A percentile compares a stretch with the other conserved stretches of the same genome.
Evolutionary conservation across 805 yeast species (phyloP).

Genomic region (Candida multigemmis): DNA sequence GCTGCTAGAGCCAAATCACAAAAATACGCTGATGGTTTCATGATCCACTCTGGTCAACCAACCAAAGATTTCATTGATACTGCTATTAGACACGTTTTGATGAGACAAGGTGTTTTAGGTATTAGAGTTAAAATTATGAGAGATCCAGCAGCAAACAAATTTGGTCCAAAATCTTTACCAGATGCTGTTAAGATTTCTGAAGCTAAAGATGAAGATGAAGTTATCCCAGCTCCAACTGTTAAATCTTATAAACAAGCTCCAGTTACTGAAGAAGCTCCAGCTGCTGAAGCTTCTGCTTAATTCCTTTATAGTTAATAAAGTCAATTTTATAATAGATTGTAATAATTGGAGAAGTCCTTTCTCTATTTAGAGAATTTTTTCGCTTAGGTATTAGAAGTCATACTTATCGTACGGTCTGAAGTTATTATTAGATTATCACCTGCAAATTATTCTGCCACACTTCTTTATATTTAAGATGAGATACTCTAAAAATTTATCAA

Average conservation of each 20-base stretch:
- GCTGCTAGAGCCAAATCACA: constrained; percentile 99
- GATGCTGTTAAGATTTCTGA: constrained; percentile 88
- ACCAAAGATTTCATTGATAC: constrained; percentile 96
- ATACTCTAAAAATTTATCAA: neutral
- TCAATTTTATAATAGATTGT: too few relatives aligned
- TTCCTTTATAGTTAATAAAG: too few relatives aligned
- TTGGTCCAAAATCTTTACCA: constrained; percentile 89
- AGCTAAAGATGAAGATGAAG: constrained; percentile 88
- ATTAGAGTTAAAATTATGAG: constrained; percentile 99
- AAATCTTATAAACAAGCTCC: constrained; percentile 55
- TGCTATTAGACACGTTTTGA: constrained; percentile 98
- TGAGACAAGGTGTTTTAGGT: constrained; percentile 99
- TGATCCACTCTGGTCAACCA: constrained; percentile 99
- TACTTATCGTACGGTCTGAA: too few relatives aligned
- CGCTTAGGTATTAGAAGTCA: too few relatives aligned
- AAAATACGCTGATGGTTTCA: constrained; percentile 99
- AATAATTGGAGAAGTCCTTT: too few relatives aligned
- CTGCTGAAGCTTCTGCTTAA: constrained; percentile 15
- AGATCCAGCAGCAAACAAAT: constrained; percentile 84
- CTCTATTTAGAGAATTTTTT: too few relatives aligned
- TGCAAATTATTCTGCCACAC: too few relatives aligned
- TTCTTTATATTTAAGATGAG: too few relatives aligned
- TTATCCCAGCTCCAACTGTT: constrained; percentile 71
- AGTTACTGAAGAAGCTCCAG: constrained; percentile 25
- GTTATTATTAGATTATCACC: too few relatives aligned